Evolutionary conservation across 176 grass and related monocot species (phyloP).

Genomic region (Rhynchospora breviuscula): DNA sequence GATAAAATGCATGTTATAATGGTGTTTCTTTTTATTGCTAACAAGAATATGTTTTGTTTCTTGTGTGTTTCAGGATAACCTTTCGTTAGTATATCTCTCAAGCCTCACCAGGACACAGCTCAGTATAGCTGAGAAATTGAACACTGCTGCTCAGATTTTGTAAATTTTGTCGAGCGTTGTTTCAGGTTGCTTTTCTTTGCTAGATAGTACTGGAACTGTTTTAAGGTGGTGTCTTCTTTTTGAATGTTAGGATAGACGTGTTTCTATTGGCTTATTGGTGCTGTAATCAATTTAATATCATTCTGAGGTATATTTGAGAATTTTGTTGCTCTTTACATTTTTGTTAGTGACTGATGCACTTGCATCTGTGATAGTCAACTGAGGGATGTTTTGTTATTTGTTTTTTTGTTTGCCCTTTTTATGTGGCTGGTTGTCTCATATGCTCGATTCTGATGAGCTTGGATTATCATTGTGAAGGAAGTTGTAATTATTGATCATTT

Average conservation of each 20-base stretch:
- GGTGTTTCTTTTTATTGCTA: background rate
- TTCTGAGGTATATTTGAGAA: background rate
- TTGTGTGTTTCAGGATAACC: constrained; percentile 53
- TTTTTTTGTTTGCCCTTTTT: no score
- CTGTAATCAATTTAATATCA: background rate
- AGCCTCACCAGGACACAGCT: constrained; percentile 91
- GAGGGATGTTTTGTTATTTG: background rate
- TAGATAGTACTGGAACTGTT: constrained; percentile 17
- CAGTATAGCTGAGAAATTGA: constrained; percentile 80
- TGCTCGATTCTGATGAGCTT: no score
- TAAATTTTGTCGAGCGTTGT: constrained; percentile 35
- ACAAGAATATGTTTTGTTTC: background rate
- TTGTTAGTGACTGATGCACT: background rate
- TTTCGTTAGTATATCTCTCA: constrained; percentile 74
- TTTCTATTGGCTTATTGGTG: background rate
- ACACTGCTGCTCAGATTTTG: constrained; percentile 77
- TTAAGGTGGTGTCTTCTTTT: constrained; percentile 8
- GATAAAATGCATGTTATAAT: background rate
- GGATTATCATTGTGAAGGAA: background rate
- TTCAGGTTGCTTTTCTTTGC: constrained; percentile 10
- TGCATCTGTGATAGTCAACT: background rate
- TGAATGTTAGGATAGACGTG: constrained; percentile 3
- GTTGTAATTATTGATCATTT: background rate
- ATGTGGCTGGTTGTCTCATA: background rate
- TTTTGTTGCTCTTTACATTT: background rate